Evolutionary conservation across 1,284 basidiomycete genomes (phyloP), one percentile per base, ranked within the genome.

Genomic region (Erythrobasidium hasegawianum): DNA sequence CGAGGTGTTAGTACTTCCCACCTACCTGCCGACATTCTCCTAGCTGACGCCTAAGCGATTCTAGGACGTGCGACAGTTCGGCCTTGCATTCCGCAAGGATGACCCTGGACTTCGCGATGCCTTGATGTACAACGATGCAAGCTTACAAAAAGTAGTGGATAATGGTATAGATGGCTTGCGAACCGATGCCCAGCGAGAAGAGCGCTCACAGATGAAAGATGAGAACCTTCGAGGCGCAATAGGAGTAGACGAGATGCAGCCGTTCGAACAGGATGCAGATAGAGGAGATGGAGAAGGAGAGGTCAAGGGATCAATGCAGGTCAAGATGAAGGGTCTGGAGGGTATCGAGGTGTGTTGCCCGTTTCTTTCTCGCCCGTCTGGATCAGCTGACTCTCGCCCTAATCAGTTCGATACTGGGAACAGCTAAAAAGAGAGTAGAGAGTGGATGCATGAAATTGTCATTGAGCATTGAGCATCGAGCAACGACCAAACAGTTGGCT

Each of bases 111-210:
- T 65, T 38, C 62, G 62, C 4, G 62, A 65, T 47, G 33, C 38
- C 55, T 45, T 65, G 3, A 65, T 65, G 62, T 65, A 50, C 62
- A 65, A 65, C 26, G 55, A 65, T 38, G 62, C 62, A 14, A 45
- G 50, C 24, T 29, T 65, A 27, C 47, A 58, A 16, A 65, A 55
- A 8, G 55, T 65, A 10, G 62, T 65, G 11, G 49, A 65, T 20
- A 58, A 65, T 22, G 62, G 62, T n/a, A 57, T 49, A 65, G 62
- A 65, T 13, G 62, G 62, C n/a, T 56, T 65, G 5, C 62, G 62
- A 22, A 50, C 62, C 16, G 22, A 50, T 38, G 55, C 43, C 33
- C 55, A 65, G 47, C 41, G 22, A 38, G 45, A 38, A 39, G 62
- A 65, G 27, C 27, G 49, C 14, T 11, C 26, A 18, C 50, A 65